These are phyloP conservation scores for Pestalotiopsis sp. DNA, from an alignment of 2,329 filamentous ascomycete species.

Conservation along the genomic window DNA sequence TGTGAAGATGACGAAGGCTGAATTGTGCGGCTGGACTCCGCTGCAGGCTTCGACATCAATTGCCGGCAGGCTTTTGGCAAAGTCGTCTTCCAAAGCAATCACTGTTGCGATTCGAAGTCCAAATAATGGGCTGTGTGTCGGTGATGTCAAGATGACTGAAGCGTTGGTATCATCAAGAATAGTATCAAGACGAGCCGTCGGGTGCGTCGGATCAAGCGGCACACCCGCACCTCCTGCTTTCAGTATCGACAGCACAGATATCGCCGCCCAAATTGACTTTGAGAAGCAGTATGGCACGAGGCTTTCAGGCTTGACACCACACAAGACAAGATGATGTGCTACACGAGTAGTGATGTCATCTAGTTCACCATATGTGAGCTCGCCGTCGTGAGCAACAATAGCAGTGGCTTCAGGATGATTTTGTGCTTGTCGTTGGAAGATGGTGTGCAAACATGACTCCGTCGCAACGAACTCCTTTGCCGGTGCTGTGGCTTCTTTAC, in stretches of 20 bases:
- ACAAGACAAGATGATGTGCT: conserved; percentile 27
- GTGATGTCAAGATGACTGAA: conserved; percentile 16
- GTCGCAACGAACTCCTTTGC: neutral
- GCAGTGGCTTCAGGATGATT: neutral
- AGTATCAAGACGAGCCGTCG: conserved; percentile 24
- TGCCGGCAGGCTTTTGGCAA: conserved; percentile 2
- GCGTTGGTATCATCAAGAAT: conserved; percentile 18
- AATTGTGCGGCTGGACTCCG: conserved; percentile 13
- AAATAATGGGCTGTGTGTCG: conserved; percentile 13
- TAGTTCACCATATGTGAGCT: conserved; percentile 14
- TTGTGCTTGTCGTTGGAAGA: conserved; percentile 9
- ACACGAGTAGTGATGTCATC: conserved; percentile 21
- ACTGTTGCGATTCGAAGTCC: conserved; percentile 14
- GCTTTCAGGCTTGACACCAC: conserved; percentile 33
- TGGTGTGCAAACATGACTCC: conserved; percentile 7
- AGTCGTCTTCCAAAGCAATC: conserved; percentile 11
- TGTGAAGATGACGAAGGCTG: conserved; percentile 21
- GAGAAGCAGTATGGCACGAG: conserved; percentile 35
- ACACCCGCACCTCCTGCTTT: conserved; percentile 36
- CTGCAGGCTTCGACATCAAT: neutral
- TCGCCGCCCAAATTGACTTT: conserved; percentile 36
- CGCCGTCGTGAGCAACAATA: conserved; percentile 10
- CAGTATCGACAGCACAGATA: conserved; percentile 36
- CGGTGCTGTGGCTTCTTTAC: neutral
- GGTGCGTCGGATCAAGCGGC: conserved; percentile 39